phyloP scores from a whole-genome alignment of 495 filamentous ascomycete species.

The Talaromyces liani region DNA sequence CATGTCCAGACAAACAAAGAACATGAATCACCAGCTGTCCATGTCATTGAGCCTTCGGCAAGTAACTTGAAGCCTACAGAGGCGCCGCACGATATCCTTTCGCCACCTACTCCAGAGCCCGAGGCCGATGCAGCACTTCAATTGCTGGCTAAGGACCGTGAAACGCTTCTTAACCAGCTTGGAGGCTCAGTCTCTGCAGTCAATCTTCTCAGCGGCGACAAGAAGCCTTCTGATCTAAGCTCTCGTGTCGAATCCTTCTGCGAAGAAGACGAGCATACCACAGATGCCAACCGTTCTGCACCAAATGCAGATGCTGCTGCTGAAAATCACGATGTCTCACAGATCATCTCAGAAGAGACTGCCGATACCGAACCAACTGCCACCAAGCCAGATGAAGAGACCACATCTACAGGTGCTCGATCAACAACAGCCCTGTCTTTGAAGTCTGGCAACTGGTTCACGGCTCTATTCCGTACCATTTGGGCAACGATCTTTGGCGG shows the following conservation, averaged over 20 bases:
- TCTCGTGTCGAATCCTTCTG: not conserved
- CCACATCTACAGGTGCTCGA: constrained; percentile 26
- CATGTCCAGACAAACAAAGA: constrained; percentile 8
- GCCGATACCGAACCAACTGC: constrained; percentile 1
- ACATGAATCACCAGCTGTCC: constrained; percentile 8
- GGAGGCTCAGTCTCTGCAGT: constrained; percentile 8
- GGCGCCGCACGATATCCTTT: constrained; percentile 7
- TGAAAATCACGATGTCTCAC: constrained; percentile 15
- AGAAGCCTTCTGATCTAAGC: not conserved
- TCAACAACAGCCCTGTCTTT: constrained; percentile 39
- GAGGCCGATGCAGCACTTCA: constrained; percentile 32
- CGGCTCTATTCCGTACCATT: constrained; percentile 34
- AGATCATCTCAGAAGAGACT: not conserved
- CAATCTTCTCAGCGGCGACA: constrained; percentile 5
- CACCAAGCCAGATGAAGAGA: constrained; percentile 20
- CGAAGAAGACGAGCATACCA: constrained; percentile 1
- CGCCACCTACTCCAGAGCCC: constrained; percentile 16
- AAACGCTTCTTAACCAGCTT: constrained; percentile 24
- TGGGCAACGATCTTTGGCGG: constrained; percentile 35
- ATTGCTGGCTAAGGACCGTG: constrained; percentile 31
- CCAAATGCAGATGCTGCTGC: constrained; percentile 16
- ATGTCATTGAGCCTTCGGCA: constrained; percentile 11
- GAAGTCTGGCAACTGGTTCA: constrained; percentile 39
- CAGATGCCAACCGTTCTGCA: constrained; percentile 13
- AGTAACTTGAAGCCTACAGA: constrained; percentile 11